Conservation (phyloP, 768 basidiomycete genomes). For the Chalciporus pseudorubinellus region DNA sequence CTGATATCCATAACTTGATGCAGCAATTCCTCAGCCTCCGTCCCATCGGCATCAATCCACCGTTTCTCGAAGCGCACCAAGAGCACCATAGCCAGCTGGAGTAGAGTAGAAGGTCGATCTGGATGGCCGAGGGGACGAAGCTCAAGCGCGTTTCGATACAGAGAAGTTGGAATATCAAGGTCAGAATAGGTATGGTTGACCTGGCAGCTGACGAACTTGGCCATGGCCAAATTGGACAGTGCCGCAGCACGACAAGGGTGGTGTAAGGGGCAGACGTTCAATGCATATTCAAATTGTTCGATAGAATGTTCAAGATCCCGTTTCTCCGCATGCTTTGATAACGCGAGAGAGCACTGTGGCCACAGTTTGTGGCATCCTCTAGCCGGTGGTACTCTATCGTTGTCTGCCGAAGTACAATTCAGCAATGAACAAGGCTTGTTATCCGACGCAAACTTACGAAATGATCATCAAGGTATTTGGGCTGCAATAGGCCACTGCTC, state of each 20-base stretch:
- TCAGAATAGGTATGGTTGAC: background rate
- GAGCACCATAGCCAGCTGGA: background rate
- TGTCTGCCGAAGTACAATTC: too few relatives aligned
- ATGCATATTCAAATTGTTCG: background rate
- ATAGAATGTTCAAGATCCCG: background rate
- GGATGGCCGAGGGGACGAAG: background rate
- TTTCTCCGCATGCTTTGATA: background rate
- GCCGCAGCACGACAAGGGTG: background rate
- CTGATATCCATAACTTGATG: too few relatives aligned
- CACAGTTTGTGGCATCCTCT: background rate
- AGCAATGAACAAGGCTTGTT: too few relatives aligned
- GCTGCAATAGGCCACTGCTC: too few relatives aligned
- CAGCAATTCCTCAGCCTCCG: too few relatives aligned
- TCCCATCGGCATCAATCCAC: too few relatives aligned
- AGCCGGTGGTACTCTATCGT: too few relatives aligned
- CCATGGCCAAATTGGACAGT: background rate
- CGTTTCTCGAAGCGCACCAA: constrained; percentile 5
- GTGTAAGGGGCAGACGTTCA: background rate
- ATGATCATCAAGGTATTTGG: too few relatives aligned
- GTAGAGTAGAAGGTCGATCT: background rate
- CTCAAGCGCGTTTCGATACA: background rate
- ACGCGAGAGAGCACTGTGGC: background rate
- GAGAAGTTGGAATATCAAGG: background rate
- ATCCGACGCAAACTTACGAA: too few relatives aligned
- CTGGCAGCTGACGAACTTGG: background rate